Evolutionary conservation across 2,329 filamentous ascomycete species (phyloP).

Genomic region (Capronia americana): DNA sequence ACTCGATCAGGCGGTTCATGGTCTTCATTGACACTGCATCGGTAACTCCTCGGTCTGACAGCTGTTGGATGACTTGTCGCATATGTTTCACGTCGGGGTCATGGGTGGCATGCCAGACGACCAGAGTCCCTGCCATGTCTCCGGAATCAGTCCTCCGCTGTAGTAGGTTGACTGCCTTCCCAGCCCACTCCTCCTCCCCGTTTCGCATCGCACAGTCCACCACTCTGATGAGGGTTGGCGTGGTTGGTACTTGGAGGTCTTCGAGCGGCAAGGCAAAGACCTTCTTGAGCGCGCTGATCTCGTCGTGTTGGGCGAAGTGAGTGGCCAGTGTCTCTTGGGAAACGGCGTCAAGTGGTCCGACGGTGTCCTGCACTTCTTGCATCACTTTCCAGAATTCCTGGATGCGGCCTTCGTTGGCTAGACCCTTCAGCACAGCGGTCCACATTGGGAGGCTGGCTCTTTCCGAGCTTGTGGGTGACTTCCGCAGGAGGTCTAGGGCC

Average conservation of each 20-base stretch:
- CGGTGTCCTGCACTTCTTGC: constrained; percentile 36
- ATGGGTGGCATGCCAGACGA: constrained; percentile 76
- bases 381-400: constrained; percentile 38
- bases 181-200: constrained; percentile 67
- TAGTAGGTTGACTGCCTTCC: constrained; percentile 41
- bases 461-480: constrained; percentile 48
- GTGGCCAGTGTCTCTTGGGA: constrained; percentile 61
- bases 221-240: constrained; percentile 60
- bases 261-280: constrained; percentile 69
- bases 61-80: constrained; percentile 72
- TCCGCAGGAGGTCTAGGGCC: constrained; percentile 56
- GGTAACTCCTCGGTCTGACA: constrained; percentile 58
- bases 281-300: constrained; percentile 66
- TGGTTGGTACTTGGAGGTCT: constrained; percentile 49
- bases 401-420: constrained; percentile 60
- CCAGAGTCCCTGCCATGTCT: constrained; percentile 62
- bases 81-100: constrained; percentile 76
- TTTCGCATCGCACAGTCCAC: constrained; percentile 67
- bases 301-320: constrained; percentile 66
- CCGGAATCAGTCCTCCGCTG: constrained; percentile 30
- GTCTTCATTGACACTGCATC: constrained; percentile 69
- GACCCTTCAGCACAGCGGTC: constrained; percentile 60
- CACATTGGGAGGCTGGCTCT: constrained; percentile 55
- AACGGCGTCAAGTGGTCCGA: constrained; percentile 46
- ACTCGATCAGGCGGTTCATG: constrained; percentile 77